These are phyloP conservation scores for Lactarius akahatsu DNA, from an alignment of 768 basidiomycete species.

Conservation along the genomic window DNA sequence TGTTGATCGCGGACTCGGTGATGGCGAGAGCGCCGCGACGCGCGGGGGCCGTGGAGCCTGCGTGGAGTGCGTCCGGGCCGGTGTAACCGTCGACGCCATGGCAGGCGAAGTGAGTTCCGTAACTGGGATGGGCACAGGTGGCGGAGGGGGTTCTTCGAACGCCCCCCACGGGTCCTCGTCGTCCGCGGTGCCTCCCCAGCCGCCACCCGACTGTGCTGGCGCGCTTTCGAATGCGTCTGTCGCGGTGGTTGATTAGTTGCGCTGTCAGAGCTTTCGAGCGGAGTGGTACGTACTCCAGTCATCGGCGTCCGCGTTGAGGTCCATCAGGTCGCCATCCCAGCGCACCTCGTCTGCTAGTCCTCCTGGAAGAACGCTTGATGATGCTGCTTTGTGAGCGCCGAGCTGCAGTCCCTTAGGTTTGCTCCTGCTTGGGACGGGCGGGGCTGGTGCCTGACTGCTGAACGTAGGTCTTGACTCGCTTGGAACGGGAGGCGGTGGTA, in stretches of 20 bases:
- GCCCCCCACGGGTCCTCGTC: slow-evolving; percentile 31
- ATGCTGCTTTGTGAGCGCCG: slow-evolving; percentile 51
- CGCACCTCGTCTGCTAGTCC: slow-evolving; percentile 59
- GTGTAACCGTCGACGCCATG: neutral
- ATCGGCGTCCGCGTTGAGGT: slow-evolving; percentile 88
- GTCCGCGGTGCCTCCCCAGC: slow-evolving; percentile 28
- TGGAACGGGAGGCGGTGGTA: slow-evolving; percentile 23
- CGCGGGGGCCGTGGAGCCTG: neutral
- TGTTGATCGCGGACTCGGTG: slow-evolving; percentile 10
- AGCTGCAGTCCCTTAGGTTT: slow-evolving; percentile 68
- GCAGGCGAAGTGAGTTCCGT: slow-evolving; percentile 19
- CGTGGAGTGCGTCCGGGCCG: slow-evolving; percentile 1
- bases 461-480: slow-evolving; percentile 18
- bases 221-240: slow-evolving; percentile 39
- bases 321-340: slow-evolving; percentile 74
- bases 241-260: neutral
- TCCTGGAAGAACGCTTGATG: slow-evolving; percentile 45
- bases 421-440: slow-evolving; percentile 32
- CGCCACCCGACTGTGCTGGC: slow-evolving; percentile 33
- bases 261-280: slow-evolving; percentile 6
- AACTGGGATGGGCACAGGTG: slow-evolving; percentile 22
- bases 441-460: slow-evolving; percentile 3
- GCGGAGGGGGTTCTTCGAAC: slow-evolving; percentile 22
- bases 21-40: slow-evolving; percentile 5
- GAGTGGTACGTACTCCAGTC: slow-evolving; percentile 78